Percentiles rank a stretch among this genome's conserved stretches.
Conservation (phyloP, 1,284 basidiomycete genomes). For the Cutaneotrichosporon sp. region DNA sequence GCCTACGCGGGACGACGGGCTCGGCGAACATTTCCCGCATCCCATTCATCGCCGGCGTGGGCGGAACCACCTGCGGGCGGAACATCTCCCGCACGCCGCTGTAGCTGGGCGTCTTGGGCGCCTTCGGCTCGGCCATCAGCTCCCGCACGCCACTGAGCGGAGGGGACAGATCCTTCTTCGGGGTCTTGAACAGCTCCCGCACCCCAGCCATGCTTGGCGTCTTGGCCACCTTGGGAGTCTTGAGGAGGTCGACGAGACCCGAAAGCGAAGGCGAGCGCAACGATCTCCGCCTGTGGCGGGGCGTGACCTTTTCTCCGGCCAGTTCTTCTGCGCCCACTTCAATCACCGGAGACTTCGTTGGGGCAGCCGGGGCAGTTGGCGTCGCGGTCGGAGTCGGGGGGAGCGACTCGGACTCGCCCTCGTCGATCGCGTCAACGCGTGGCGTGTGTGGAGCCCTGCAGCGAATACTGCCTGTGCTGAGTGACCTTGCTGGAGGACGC, state of each 20-base stretch:
- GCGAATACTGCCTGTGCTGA: not conserved
- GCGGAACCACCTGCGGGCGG: not conserved
- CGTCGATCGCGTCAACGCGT: conserved; percentile 2
- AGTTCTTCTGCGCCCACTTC: too few relatives aligned
- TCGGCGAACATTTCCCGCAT: conserved; percentile 5
- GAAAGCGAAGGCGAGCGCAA: conserved; percentile 26
- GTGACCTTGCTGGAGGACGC: not conserved
- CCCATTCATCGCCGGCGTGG: conserved; percentile 4
- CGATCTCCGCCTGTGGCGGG: too few relatives aligned
- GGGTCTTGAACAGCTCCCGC: conserved; percentile 19
- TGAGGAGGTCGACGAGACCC: conserved; percentile 25
- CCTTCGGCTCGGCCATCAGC: conserved; percentile 2
- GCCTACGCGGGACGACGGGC: conserved; percentile 14
- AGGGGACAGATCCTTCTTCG: not conserved
- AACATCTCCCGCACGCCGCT: conserved; percentile 6
- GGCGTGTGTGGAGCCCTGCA: not conserved
- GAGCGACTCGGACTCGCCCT: conserved; percentile 11
- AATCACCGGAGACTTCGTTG: too few relatives aligned
- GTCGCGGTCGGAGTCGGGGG: conserved; percentile 1
- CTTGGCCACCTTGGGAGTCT: conserved; percentile 9
- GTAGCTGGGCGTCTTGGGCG: not conserved
- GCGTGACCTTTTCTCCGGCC: too few relatives aligned
- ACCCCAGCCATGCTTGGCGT: conserved; percentile 28
- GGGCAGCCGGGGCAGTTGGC: too few relatives aligned
- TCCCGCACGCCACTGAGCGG: conserved; percentile 5